Evolutionary conservation across 2,329 filamentous ascomycete genomes (phyloP), one percentile per base, ranked within the genome.

Genomic region (Diaporthe eres): DNA sequence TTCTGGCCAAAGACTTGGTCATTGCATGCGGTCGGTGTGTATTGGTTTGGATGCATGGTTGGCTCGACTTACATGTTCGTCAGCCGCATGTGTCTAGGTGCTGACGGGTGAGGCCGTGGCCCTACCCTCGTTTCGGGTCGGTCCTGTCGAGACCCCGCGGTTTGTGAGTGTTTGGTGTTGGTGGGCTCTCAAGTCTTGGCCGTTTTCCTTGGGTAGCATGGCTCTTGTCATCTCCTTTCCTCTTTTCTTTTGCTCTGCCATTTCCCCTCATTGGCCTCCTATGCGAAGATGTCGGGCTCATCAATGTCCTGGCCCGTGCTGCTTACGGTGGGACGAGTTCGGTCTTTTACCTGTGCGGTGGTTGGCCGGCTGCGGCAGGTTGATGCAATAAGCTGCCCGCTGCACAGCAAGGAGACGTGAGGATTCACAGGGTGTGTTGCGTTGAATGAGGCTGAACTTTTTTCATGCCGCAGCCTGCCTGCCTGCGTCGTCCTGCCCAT

Each of bases 121-220:
- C 58, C 3, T 28, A 22, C 47, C 34, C 39, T 19, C 34, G 31
- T 55, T 70, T 70, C 49, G 65, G 65, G 65, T 70, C 49, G 65
- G 65, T 70, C 65, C 49, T 55, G 49, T 70, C 49, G 65, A 70
- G 65, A 55, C 65, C 65, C 65, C 34, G 19, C 31, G 65, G 65
- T 55, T 53, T 28, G 65, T 12, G 31, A 31, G 22, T 55, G 65
- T 70, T 42, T 70, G 65, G 65, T 70, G 49, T 70, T 70, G 65
- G 65, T 70, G 49, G 65, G 34, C 65, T 55, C 65, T 42, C 65
- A 37, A 39, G 65, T 70, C 65, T 70, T 70, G 65, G 65, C 65
- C 15, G 34, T 42, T 70, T 70, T 53, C n/a, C 65, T 70, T 70
- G 49, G 65, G 65, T 70, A 70, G 34, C 34, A 55, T 70, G n/a